phyloP scores from a whole-genome alignment of 257 asterid genomes.

The Cynanchum wilfordii region DNA sequence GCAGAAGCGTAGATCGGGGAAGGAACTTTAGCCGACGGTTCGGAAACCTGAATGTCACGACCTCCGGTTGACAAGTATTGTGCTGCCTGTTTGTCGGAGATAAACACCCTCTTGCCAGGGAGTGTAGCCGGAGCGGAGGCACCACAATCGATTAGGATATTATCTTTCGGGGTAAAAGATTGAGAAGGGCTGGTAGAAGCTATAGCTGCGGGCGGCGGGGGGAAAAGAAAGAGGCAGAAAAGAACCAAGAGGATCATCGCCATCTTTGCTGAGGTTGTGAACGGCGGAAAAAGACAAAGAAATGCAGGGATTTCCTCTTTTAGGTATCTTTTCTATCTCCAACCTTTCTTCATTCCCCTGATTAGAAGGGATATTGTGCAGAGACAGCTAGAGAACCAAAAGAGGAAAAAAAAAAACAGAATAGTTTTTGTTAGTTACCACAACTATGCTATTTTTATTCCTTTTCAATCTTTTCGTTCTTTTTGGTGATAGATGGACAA shows the following conservation, averaged over 20 bases:
- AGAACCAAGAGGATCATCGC: constrained; percentile 34
- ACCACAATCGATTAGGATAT: constrained; percentile 60
- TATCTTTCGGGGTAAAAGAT: constrained; percentile 54
- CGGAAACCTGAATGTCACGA: constrained; percentile 30
- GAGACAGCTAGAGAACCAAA: constrained; percentile 4
- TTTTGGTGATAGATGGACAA: constrained; percentile 3
- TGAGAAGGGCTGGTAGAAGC: neutral
- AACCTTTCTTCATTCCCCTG: constrained; percentile 32
- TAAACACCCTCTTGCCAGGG: constrained; percentile 38
- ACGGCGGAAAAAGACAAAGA: neutral
- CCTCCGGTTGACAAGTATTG: constrained; percentile 41
- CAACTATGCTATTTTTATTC: neutral
- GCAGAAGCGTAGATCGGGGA: constrained; percentile 55
- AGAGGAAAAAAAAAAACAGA: neutral
- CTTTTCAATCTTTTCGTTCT: neutral
- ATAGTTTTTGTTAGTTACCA: neutral
- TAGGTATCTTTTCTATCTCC: constrained; percentile 42
- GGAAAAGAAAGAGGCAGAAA: constrained; percentile 28
- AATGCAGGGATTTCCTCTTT: constrained; percentile 13
- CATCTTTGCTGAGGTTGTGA: constrained; percentile 24
- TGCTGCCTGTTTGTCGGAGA: constrained; percentile 37
- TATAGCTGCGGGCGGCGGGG: neutral
- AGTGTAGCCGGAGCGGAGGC: constrained; percentile 24
- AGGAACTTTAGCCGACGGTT: constrained; percentile 27
- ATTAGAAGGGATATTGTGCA: constrained; percentile 13